phyloP scores from a whole-genome alignment of 805 yeast species.

The Saturnispora bothae region DNA sequence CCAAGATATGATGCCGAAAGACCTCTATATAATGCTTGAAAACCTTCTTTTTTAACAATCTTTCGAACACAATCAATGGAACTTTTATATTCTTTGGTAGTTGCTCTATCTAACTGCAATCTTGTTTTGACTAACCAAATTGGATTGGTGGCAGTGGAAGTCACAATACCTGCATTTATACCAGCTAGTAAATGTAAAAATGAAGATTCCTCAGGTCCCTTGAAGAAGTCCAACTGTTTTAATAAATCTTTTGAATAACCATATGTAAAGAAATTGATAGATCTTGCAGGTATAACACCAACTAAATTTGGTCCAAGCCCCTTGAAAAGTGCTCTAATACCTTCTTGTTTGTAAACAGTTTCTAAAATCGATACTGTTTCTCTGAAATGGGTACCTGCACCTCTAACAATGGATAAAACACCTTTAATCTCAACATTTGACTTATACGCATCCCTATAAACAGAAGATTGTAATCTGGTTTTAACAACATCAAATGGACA shows the following conservation, averaged over 20 bases:
- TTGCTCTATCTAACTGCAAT: slow-evolving; percentile 75
- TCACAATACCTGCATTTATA: slow-evolving; percentile 82
- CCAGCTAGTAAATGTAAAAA: slow-evolving; percentile 84
- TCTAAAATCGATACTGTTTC: slow-evolving; percentile 72
- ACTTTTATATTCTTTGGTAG: slow-evolving; percentile 56
- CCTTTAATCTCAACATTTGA: slow-evolving; percentile 26
- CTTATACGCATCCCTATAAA: slow-evolving; percentile 48
- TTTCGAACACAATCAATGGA: slow-evolving; percentile 75
- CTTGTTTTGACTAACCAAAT: slow-evolving; percentile 96
- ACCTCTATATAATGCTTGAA: slow-evolving; percentile 77
- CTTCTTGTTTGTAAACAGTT: slow-evolving; percentile 65
- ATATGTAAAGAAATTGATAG: slow-evolving; percentile 92
- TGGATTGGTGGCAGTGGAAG: slow-evolving; percentile 95
- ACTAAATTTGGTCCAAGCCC: slow-evolving; percentile 95
- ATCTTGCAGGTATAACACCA: slow-evolving; percentile 96
- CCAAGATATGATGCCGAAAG: slow-evolving; percentile 90
- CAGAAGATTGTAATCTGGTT: slow-evolving; percentile 88
- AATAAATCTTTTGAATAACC: slow-evolving; percentile 82
- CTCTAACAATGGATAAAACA: slow-evolving; percentile 21
- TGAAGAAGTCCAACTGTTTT: slow-evolving; percentile 46
- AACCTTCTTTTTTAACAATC: slow-evolving; percentile 67
- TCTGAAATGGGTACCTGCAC: slow-evolving; percentile 51
- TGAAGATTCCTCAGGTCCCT: slow-evolving; percentile 62
- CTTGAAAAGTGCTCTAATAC: slow-evolving; percentile 76
- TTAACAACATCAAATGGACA: slow-evolving; percentile 95